Conservation (phyloP, 129 eudicot species). For the Apium graveolens region DNA sequence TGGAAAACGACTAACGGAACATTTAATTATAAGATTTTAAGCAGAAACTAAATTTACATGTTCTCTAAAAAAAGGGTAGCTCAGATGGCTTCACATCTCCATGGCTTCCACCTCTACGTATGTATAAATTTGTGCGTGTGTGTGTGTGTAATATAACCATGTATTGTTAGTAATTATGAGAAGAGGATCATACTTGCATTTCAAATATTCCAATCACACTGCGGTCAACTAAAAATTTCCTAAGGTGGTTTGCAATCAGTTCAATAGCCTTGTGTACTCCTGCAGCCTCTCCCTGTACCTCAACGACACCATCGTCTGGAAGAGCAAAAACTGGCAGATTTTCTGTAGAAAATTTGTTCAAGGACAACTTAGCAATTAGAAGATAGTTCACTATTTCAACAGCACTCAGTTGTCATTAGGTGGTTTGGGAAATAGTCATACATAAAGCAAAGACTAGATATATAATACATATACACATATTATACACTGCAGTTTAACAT, state of each 20-base stretch:
- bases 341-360: conserved; percentile 35
- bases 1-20: not conserved
- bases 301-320: conserved; percentile 83
- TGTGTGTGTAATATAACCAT: not conserved
- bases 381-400: not conserved
- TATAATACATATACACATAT: not conserved
- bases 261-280: conserved; percentile 79
- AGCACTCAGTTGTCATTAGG: not conserved
- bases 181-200: conserved; percentile 44
- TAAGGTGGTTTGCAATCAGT: conserved; percentile 68
- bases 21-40: not conserved
- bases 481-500: not conserved
- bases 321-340: conserved; percentile 79
- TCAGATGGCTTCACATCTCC: not conserved
- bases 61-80: not conserved
- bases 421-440: not conserved
- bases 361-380: not conserved
- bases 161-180: not conserved
- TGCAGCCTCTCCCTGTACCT: conserved; percentile 76
- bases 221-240: conserved; percentile 92
- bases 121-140: not conserved
- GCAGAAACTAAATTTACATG: not conserved
- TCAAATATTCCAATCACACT: conserved; percentile 72
- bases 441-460: not conserved
- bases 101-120: not conserved